phyloP scores from a whole-genome alignment of 345 rosid species.

The Acer campestre region DNA sequence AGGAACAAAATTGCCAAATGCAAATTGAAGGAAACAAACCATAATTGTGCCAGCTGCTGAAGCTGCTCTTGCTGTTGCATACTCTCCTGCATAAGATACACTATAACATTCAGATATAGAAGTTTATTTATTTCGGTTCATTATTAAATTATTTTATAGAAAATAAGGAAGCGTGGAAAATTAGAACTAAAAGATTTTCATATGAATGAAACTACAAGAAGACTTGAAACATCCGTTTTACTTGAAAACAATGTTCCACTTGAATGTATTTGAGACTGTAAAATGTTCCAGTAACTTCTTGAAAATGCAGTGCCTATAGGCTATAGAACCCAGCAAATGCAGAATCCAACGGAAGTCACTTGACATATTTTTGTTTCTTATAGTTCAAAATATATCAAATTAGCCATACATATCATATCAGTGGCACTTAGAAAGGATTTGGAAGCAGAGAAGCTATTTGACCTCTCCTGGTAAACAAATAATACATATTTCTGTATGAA shows the following conservation, averaged over 20 bases:
- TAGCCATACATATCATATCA: neutral
- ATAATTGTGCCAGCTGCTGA: constrained; percentile 88
- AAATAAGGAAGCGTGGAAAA: neutral
- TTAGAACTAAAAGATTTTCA: neutral
- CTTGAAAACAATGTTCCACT: neutral
- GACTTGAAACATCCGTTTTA: neutral
- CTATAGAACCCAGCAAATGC: neutral
- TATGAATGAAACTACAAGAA: neutral
- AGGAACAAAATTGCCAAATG: neutral
- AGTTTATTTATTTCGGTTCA: neutral
- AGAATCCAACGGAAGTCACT: neutral
- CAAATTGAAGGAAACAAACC: constrained; percentile 45
- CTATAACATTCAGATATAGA: constrained; percentile 13
- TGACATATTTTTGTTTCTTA: neutral
- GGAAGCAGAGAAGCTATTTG: neutral
- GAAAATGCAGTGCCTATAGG: neutral
- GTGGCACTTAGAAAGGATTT: neutral
- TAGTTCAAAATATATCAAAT: neutral
- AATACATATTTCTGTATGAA: neutral
- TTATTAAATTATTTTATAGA: neutral
- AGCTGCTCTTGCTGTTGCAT: constrained; percentile 91
- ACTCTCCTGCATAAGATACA: constrained; percentile 65
- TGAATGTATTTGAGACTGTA: neutral
- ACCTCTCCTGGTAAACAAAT: neutral
- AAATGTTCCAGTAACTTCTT: neutral